phyloP scores from a whole-genome alignment of 2,329 filamentous ascomycete species.

The Westerdykella sp. region DNA sequence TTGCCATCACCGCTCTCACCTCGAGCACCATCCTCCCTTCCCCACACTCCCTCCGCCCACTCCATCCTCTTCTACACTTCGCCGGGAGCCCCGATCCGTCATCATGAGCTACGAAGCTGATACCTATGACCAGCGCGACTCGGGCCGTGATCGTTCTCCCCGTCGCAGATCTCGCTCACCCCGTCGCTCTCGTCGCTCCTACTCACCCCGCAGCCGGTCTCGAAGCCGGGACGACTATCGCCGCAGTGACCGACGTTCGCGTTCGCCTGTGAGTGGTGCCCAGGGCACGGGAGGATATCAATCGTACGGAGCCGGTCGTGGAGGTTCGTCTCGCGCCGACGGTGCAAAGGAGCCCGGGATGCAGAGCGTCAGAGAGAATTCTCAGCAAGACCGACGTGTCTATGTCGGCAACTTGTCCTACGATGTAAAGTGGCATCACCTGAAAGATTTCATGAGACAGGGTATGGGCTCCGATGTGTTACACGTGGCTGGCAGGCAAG shows the following conservation, averaged over 20 bases:
- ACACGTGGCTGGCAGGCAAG: conserved; percentile 3
- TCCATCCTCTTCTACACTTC: conserved; percentile 48
- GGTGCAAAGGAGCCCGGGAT: conserved; percentile 96
- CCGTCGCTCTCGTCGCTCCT: conserved; percentile 53
- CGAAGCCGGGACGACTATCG: conserved; percentile 61
- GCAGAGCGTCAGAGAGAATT: conserved; percentile 85
- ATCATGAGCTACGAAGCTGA: conserved; percentile 36
- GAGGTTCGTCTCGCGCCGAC: conserved; percentile 57
- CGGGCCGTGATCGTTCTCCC: conserved; percentile 53
- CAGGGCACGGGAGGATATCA: conserved; percentile 61
- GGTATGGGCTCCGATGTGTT: conserved; percentile 58
- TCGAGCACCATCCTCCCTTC: neutral
- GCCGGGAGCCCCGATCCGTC: neutral
- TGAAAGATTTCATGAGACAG: conserved; percentile 99
- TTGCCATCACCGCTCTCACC: neutral
- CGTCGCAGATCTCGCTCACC: conserved; percentile 53
- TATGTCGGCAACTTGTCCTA: conserved; percentile 99
- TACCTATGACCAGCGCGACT: conserved; percentile 32
- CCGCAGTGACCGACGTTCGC: conserved; percentile 52
- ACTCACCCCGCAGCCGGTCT: conserved; percentile 62
- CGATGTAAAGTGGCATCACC: conserved; percentile 99
- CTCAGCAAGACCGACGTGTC: conserved; percentile 97
- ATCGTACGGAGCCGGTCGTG: conserved; percentile 51
- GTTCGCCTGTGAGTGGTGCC: conserved; percentile 78
- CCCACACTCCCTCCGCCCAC: neutral